phyloP scores from a whole-genome alignment of 768 basidiomycete genomes.

The Hygrophorus russula region DNA sequence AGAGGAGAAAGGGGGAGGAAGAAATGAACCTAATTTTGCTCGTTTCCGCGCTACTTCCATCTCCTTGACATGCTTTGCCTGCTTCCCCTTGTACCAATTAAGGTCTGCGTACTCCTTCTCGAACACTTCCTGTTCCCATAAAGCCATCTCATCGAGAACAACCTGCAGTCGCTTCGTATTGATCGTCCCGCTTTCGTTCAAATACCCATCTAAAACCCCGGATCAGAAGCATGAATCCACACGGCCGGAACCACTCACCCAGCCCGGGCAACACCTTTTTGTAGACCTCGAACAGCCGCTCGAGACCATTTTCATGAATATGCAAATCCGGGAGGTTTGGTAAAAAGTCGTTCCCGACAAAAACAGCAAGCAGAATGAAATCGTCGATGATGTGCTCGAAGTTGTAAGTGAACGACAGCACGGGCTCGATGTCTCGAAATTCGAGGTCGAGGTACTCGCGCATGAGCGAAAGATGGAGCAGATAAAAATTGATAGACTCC shows the following conservation, averaged over 20 bases:
- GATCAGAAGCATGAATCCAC: not conserved
- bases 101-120: slow-evolving; percentile 84
- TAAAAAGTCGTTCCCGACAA: slow-evolving; percentile 96
- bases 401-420: slow-evolving; percentile 71
- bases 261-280: slow-evolving; percentile 79
- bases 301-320: slow-evolving; percentile 94
- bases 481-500: slow-evolving; percentile 85
- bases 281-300: slow-evolving; percentile 89
- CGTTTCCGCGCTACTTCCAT: slow-evolving; percentile 50
- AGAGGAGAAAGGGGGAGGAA: not conserved
- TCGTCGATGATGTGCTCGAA: slow-evolving; percentile 96
- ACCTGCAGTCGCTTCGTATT: slow-evolving; percentile 72
- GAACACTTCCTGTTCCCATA: slow-evolving; percentile 84
- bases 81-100: slow-evolving; percentile 94
- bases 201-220: slow-evolving; percentile 61
- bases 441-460: slow-evolving; percentile 97
- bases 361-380: slow-evolving; percentile 92
- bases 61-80: slow-evolving; percentile 57
- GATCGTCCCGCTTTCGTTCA: slow-evolving; percentile 85
- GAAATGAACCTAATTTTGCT: slow-evolving; percentile 49
- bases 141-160: slow-evolving; percentile 78
- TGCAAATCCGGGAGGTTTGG: slow-evolving; percentile 95
- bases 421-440: slow-evolving; percentile 61
- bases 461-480: slow-evolving; percentile 88
- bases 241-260: slow-evolving; percentile 26